Evolutionary conservation across 768 basidiomycete genomes (phyloP), one percentile per base, ranked within the genome.

Genomic region (Gymnopilus dilepis): DNA sequence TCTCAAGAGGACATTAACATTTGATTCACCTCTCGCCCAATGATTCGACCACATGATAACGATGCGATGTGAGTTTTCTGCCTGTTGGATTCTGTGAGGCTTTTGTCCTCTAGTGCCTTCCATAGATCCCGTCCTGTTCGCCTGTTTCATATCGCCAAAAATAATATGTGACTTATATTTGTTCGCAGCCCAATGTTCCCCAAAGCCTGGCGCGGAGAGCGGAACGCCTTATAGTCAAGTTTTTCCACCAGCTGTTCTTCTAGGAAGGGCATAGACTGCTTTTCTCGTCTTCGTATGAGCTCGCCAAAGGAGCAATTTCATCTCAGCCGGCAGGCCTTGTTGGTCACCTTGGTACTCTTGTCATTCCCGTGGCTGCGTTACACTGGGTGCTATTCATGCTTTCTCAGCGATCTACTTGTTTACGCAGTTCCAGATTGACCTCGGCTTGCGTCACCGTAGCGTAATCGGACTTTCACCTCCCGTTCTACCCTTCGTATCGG

Each of bases 41-140:
- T 6, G 28, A 8, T 28, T 50, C 15, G 28, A 50, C 30, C 47
- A 50, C 47, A 50, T 50, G 47, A 50, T 31, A 30, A 7, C 47
- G 47, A 50, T 7, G 17, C 28, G 47, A 50, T 54, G 52, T 54
- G 52, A 54, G 52, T 54, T 54, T 54, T 17, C 38, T 54, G 38
- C 52, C 52, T 40, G 33, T 54, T 54, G 52, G 38, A 40, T 28
- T 37, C 38, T 54, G 21, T 54, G 52, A 40, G 38, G 52, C 52
- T 54, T 28, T 21, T 40, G 34, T 38, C 38, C 38, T 54, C 5
- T n/a, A n/a, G 15, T 48, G 13, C 4, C 30, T 50, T 50, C 47
- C 47, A 50, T 50, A 50, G 28, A 50, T 50, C 47, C 47, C 47
- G 47, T 50, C 47, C 30, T 50, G 47, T 13, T 50, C 47, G 47